Evolutionary conservation across 2,329 filamentous ascomycete species (phyloP), one percentile per base, ranked within the genome.

Genomic region (Leptographium flavum): DNA sequence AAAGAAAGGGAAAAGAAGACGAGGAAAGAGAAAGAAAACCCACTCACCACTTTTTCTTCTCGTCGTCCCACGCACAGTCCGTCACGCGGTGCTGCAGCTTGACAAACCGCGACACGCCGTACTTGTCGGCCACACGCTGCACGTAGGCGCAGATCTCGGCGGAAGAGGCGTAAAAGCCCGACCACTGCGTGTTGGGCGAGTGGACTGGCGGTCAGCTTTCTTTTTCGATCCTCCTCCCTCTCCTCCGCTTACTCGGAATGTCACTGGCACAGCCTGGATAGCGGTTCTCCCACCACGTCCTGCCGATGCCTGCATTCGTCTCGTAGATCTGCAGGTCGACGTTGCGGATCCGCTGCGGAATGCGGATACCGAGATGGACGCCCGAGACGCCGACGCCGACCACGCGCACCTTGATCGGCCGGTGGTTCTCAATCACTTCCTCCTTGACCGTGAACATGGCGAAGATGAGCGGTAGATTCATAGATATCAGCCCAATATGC

Each of bases 11-110:
- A n/a, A n/a, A n/a, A n/a, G n/a, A n/a, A n/a, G n/a, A n/a, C n/a
- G n/a, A n/a, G n/a, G n/a, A n/a, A n/a, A n/a, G n/a, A n/a, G n/a
- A n/a, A n/a, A n/a, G n/a, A n/a, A n/a, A n/a, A n/a, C n/a, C 10
- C 1, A 4, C 35, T 22, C 15, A 23, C 35, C 35, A 37, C 9
- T 37, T 56, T 49, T 60, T 54, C 23, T 61, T 50, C 14, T 52
- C 56, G 37, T 61, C 49, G 45, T 53, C 52, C 65, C 67, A 70
- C 14, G 62, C 54, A 4, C 62, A 61, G 22, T 54, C 55, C 9
- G 64, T 56, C 1, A 72, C 66, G 45, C 63, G 59, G 30, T 63
- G 64, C 46, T 63, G 14, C 15, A 39, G 21, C 21, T 37, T 37
- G 7, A 37, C 35, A 23, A 37, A 37, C 5, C 35, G 35, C 5